phyloP scores from a whole-genome alignment of 805 yeast species.

The Nakazawaea molendinolei region DNA sequence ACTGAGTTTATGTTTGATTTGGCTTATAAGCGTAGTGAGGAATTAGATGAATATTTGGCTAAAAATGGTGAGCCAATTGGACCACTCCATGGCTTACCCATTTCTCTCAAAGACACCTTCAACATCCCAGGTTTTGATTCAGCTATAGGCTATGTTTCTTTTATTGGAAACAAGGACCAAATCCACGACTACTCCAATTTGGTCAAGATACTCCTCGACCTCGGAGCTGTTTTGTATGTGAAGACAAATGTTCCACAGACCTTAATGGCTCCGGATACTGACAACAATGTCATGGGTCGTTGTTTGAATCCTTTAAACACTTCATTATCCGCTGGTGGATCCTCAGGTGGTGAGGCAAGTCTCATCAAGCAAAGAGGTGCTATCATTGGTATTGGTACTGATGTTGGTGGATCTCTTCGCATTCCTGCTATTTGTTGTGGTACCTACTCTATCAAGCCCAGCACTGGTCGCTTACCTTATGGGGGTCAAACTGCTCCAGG shows the following conservation, averaged over 20 bases:
- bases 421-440: slow-evolving; percentile 57
- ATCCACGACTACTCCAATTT: slow-evolving; percentile 27
- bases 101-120: slow-evolving; percentile 30
- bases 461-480: slow-evolving; percentile 27
- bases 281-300: slow-evolving; percentile 13
- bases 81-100: slow-evolving; percentile 57
- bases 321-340: slow-evolving; percentile 39
- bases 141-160: slow-evolving; percentile 37
- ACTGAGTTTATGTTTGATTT: slow-evolving; percentile 39
- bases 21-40: slow-evolving; percentile 46
- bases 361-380: slow-evolving; percentile 24
- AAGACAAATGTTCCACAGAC: slow-evolving; percentile 41
- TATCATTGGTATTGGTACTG: slow-evolving; percentile 44
- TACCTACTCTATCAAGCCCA: slow-evolving; percentile 48
- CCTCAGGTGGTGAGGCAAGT: slow-evolving; percentile 50
- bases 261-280: slow-evolving; percentile 9
- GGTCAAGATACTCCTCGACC: slow-evolving; percentile 28
- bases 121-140: slow-evolving; percentile 39
- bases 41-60: slow-evolving; percentile 41
- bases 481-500: slow-evolving; percentile 23
- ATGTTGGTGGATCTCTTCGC: slow-evolving; percentile 51
- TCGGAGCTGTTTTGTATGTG: slow-evolving; percentile 44
- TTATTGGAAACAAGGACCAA: slow-evolving; percentile 28
- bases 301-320: slow-evolving; percentile 19
- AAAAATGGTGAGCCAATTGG: slow-evolving; percentile 43